Conservation (phyloP, 305 asterid species). For the Rubia tinctorum region DNA sequence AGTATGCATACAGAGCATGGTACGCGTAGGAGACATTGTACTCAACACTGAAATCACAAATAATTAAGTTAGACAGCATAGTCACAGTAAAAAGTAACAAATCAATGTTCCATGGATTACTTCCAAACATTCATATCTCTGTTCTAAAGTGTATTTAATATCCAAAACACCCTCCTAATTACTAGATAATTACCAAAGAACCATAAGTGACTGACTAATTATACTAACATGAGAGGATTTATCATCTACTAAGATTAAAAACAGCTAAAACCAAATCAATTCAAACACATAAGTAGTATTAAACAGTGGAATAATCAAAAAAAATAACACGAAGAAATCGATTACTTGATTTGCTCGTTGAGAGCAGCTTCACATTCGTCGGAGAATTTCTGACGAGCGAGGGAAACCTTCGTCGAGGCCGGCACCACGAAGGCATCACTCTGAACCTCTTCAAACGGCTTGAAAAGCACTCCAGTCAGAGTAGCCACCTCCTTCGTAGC, state of each 20-base stretch:
- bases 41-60: conserved; percentile 58
- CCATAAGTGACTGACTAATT: neutral
- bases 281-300: neutral
- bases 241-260: neutral
- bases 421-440: conserved; percentile 56
- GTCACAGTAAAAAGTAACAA: too few relatives aligned
- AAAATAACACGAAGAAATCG: neutral
- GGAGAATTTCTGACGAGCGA: conserved; percentile 59
- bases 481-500: conserved; percentile 35
- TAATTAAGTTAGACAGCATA: conserved; percentile 6
- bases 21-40: conserved; percentile 69
- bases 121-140: neutral
- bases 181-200: neutral
- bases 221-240: neutral
- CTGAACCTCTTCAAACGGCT: conserved; percentile 85
- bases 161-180: neutral
- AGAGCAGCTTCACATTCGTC: conserved; percentile 63
- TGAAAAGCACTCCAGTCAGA: conserved; percentile 59
- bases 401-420: conserved; percentile 37
- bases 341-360: conserved; percentile 88
- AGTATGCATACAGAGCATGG: conserved; percentile 70
- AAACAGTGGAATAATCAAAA: neutral
- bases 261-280: neutral
- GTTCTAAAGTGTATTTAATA: neutral
- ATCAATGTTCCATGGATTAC: neutral